Percentiles rank a stretch among this genome's conserved stretches.
phyloP scores from a whole-genome alignment of 257 asterid species.

The Solanum lignicaule region DNA sequence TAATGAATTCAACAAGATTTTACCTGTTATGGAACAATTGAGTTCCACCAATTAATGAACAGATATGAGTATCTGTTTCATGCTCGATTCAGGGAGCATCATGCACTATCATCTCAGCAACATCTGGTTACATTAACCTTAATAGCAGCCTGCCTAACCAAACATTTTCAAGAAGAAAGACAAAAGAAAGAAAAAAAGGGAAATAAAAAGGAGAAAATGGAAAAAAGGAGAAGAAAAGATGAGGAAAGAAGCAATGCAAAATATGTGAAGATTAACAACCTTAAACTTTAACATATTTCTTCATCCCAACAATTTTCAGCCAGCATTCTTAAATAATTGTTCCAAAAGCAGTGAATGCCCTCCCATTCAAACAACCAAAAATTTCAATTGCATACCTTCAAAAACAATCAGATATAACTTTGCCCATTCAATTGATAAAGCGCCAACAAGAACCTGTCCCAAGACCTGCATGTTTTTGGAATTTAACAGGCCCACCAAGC shows the following conservation, averaged over 20 bases:
- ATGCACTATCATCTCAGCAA: constrained; percentile 38
- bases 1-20: constrained; percentile 17
- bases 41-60: constrained; percentile 35
- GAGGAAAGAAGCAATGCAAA: not conserved
- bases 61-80: constrained; percentile 5
- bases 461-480: constrained; percentile 53
- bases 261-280: constrained; percentile 22
- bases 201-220: not conserved
- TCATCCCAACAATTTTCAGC: constrained; percentile 11
- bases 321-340: not conserved
- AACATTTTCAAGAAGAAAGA: constrained; percentile 21
- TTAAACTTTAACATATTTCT: constrained; percentile 1
- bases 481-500: constrained; percentile 45
- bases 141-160: constrained; percentile 58
- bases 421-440: constrained; percentile 47
- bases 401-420: constrained; percentile 32
- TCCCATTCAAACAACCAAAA: constrained; percentile 11
- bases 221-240: not conserved
- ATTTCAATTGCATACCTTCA: constrained; percentile 41
- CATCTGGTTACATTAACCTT: constrained; percentile 44
- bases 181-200: not conserved
- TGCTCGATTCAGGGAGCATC: constrained; percentile 14
- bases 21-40: constrained; percentile 46
- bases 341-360: constrained; percentile 15
- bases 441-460: constrained; percentile 43